Conservation (phyloP, 2,329 filamentous ascomycete genomes). For the Diaporthe longicolla region DNA sequence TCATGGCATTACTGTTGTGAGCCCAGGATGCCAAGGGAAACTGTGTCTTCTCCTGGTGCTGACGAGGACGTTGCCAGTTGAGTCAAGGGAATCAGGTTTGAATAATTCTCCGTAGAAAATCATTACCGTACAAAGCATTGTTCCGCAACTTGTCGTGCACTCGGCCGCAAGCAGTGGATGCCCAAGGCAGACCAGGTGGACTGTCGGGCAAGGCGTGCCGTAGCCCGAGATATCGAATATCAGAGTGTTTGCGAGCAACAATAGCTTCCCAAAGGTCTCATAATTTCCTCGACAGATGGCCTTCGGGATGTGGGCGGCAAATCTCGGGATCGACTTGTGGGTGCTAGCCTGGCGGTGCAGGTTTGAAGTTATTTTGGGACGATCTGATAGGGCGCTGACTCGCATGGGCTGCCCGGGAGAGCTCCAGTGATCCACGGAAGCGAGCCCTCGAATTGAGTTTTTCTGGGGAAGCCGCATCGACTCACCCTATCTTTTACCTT, state of each 20-base stretch:
- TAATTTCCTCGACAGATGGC: constrained; percentile 1
- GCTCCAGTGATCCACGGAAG: constrained; percentile 24
- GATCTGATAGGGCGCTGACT: constrained; percentile 21
- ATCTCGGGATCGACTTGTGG: constrained; percentile 8
- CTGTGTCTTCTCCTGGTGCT: background rate
- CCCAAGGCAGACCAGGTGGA: background rate
- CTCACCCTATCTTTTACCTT: constrained; percentile 19
- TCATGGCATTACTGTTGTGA: background rate
- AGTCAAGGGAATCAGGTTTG: constrained; percentile 18
- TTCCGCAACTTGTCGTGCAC: constrained; percentile 9
- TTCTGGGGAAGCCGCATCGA: constrained; percentile 12
- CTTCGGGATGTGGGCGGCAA: constrained; percentile 14
- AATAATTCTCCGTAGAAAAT: constrained; percentile 17
- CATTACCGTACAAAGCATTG: constrained; percentile 2
- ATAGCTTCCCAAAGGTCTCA: constrained; percentile 2
- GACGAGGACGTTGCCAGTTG: constrained; percentile 4
- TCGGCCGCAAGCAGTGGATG: background rate
- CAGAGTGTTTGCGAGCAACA: background rate
- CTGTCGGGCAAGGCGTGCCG: background rate
- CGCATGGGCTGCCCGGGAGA: constrained; percentile 12
- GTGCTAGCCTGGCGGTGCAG: constrained; percentile 3
- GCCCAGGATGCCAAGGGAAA: background rate
- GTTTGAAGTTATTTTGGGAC: constrained; percentile 31
- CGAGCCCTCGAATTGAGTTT: constrained; percentile 20
- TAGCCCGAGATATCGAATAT: background rate